Base-by-base conservation (phyloP, 148 eudicot genomes). In the Gaultheria prostrata region DNA sequence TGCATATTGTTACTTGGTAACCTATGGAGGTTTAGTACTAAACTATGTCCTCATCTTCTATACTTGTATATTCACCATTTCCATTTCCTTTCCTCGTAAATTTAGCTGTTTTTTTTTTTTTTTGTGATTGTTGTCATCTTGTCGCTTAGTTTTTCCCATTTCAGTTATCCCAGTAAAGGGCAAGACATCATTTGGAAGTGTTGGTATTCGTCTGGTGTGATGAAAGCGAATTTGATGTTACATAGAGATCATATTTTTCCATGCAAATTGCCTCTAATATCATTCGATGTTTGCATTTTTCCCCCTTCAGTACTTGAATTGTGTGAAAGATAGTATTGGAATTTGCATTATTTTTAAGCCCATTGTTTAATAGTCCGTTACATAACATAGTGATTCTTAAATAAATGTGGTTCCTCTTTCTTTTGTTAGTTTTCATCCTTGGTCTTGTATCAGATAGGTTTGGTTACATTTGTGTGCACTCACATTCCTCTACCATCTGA, bases 301-400 rank as follows among this genome's bases (percentile, higher is more conserved):
- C 3, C 6, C 26, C 57, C 6, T 10, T 48, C 32, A 76, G 4
- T 76, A 5, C 39, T 76, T 76, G 59, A 20, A 17, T 49, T 18
- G 79, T 24, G 28, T 30, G 56, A 76, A 49, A 56, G 79, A 76
- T 21, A 48, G 28, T 76, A 8, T 50, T 76, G 79, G 77, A 57
- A 76, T 51, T 30, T 17, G 1, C 33, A 50, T 18, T 2, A 54
- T 28, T 17, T 6, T 53, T 78, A 21, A 18, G 48, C 65, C 46
- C 67, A 32, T 78, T 53, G 45, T 54, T 54, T 32, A 3, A 30
- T 26, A 15, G 61, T 79, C 26, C 0, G 24, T n/a, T 33, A 4
- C 43, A 20, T 51, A 10, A 12, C 80, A 20, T n/a, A 54, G 2
- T 32, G 15, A 13, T 57, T 0, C 32, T 4, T 30, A 20, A 56